Percentiles rank a stretch among this genome's conserved stretches.
These are phyloP conservation scores for Misopates orontium DNA, from an alignment of 257 asterid genomes.

Conservation along the genomic window DNA sequence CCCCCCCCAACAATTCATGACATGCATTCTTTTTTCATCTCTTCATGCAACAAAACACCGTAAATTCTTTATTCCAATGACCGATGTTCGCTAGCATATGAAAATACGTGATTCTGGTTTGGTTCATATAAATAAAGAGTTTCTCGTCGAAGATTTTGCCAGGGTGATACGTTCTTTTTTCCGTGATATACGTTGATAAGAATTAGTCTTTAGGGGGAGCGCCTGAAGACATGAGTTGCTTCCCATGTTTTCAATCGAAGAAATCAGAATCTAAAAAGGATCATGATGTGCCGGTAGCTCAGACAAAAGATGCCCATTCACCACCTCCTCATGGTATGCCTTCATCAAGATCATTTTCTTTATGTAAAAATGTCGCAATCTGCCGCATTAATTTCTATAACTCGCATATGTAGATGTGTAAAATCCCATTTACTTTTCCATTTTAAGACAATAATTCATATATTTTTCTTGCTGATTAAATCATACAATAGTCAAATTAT, in stretches of 20 bases:
- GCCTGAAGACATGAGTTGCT: slow-evolving; percentile 54
- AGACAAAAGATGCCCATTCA: slow-evolving; percentile 24
- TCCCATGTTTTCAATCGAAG: slow-evolving; percentile 60
- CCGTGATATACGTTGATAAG: slow-evolving; percentile 7
- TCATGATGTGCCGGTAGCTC: slow-evolving; percentile 39
- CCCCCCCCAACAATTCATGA: neutral
- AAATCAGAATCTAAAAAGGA: slow-evolving; percentile 27
- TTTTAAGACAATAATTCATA: neutral
- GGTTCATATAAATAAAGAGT: neutral
- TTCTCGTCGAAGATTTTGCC: neutral
- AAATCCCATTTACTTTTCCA: neutral
- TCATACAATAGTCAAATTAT: too few species aligned
- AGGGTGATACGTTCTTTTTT: neutral
- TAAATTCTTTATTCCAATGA: neutral
- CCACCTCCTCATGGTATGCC: slow-evolving; percentile 36
- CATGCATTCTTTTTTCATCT: neutral
- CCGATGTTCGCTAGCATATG: neutral
- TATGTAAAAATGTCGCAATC: too few species aligned
- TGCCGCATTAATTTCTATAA: too few species aligned
- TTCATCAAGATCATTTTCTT: neutral
- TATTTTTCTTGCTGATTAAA: too few species aligned
- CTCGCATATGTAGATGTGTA: too few species aligned
- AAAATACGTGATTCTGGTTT: neutral
- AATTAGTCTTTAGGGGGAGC: neutral
- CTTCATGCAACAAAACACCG: neutral